phyloP scores from a whole-genome alignment of 371 early-diverging fungal genomes.

The Haplosporangium sp. region DNA sequence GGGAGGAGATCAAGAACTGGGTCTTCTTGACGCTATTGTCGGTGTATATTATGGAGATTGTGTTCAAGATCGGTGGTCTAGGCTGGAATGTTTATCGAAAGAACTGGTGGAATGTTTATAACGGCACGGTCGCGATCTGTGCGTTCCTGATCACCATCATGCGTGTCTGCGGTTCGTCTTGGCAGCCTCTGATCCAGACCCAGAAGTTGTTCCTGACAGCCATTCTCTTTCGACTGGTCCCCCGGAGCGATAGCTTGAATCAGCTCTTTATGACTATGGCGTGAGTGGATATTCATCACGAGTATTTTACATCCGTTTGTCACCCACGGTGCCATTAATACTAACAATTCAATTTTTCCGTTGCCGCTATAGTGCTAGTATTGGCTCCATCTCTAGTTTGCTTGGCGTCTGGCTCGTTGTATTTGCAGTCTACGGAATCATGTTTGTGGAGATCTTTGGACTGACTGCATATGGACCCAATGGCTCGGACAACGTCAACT shows the following conservation, averaged over 20 bases:
- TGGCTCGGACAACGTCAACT: constrained; percentile 69
- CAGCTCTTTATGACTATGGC: constrained; percentile 77
- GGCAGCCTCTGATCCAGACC: constrained; percentile 62
- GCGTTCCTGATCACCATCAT: constrained; percentile 61
- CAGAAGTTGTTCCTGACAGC: constrained; percentile 75
- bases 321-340: background rate
- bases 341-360: constrained; percentile 1
- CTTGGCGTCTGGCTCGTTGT: constrained; percentile 78
- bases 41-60: constrained; percentile 65
- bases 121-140: constrained; percentile 63
- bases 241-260: constrained; percentile 71
- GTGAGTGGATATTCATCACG: constrained; percentile 45
- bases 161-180: constrained; percentile 37
- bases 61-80: constrained; percentile 63
- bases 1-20: constrained; percentile 54
- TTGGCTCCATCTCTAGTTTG: constrained; percentile 71
- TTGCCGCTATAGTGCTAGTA: constrained; percentile 56
- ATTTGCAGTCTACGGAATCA: constrained; percentile 72
- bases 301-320: no score
- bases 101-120: constrained; percentile 74
- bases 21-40: constrained; percentile 60
- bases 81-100: constrained; percentile 69
- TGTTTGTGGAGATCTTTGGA: constrained; percentile 81
- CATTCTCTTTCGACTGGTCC: constrained; percentile 73
- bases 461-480: constrained; percentile 71